These are phyloP conservation scores for Pseudogymnoascus sp. DNA, from an alignment of 2,329 filamentous ascomycete genomes.

Conservation along the genomic window DNA sequence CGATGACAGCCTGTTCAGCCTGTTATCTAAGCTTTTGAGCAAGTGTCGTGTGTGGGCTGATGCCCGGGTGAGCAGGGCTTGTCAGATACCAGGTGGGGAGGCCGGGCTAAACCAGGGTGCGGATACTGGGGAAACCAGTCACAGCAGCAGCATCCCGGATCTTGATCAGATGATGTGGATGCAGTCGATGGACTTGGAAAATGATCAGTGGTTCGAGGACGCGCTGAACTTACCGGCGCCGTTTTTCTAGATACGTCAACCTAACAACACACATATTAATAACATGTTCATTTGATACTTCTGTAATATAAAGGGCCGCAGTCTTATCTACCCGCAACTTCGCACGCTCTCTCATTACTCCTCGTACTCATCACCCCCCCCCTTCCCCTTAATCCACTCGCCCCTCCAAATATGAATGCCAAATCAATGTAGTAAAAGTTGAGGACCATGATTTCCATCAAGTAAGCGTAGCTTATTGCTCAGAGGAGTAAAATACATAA, in stretches of 20 bases:
- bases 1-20: conserved; percentile 24
- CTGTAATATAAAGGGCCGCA: no score
- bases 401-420: no score
- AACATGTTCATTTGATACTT: not conserved
- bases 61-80: not conserved
- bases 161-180: not conserved
- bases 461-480: no score
- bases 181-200: not conserved
- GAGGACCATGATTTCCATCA: no score
- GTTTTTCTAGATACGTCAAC: not conserved
- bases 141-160: conserved; percentile 11
- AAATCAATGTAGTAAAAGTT: no score
- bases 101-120: not conserved
- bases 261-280: not conserved
- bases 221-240: not conserved
- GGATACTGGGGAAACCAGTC: conserved; percentile 23
- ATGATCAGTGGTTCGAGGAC: not conserved
- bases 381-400: no score
- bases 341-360: no score
- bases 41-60: conserved; percentile 13
- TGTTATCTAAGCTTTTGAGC: conserved; percentile 23
- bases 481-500: no score
- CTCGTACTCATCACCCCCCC: no score
- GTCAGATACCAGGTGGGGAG: not conserved
- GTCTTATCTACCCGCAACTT: no score